phyloP scores from a whole-genome alignment of 2,329 filamentous ascomycete species.

The Allantophomopsis cytisporea region DNA sequence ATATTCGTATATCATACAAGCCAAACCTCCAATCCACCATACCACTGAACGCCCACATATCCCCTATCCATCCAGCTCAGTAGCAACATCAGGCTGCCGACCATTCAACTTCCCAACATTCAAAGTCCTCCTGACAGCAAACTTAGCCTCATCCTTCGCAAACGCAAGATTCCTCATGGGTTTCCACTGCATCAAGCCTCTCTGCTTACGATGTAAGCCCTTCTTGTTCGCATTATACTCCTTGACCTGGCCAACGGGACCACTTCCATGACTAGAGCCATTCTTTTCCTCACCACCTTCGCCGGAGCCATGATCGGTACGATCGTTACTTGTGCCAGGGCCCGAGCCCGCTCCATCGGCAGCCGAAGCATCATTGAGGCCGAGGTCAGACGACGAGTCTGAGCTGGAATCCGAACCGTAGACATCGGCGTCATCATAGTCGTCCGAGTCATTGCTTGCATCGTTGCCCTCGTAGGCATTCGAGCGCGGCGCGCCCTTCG shows the following conservation, averaged over 20 bases:
- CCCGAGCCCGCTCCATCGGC: constrained; percentile 2
- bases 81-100: constrained; percentile 50
- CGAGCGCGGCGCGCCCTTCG: not conserved
- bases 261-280: constrained; percentile 21
- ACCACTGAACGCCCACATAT: too few species aligned
- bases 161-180: constrained; percentile 78
- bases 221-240: constrained; percentile 55
- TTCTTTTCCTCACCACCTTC: not conserved
- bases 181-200: constrained; percentile 91
- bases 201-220: constrained; percentile 71
- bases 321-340: not conserved
- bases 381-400: constrained; percentile 29
- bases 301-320: not conserved
- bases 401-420: constrained; percentile 12
- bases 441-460: constrained; percentile 4
- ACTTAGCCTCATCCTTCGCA: constrained; percentile 76
- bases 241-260: constrained; percentile 43
- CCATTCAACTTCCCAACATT: constrained; percentile 68
- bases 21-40: too few species aligned
- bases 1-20: too few species aligned
- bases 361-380: constrained; percentile 37
- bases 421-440: constrained; percentile 7
- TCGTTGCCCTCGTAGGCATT: constrained; percentile 17
- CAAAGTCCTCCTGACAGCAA: constrained; percentile 61
- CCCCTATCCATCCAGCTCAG: constrained; percentile 4